These are phyloP conservation scores for Lachancea waltii DNA, from an alignment of 805 yeast species.

Conservation along the genomic window DNA sequence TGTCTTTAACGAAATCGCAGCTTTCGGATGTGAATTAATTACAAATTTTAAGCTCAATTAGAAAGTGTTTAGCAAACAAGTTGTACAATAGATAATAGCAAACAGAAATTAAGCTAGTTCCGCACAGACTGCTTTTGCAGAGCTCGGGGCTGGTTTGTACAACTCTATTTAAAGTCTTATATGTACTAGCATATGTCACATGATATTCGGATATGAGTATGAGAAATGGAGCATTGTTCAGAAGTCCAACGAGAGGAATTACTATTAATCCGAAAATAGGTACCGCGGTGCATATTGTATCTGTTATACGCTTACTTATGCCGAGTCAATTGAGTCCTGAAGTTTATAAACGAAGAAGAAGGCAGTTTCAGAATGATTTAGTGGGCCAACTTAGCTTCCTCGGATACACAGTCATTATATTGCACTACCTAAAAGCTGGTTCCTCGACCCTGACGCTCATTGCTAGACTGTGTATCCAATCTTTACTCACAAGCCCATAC, in stretches of 20 bases:
- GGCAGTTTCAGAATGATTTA: conserved; percentile 21
- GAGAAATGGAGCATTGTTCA: not conserved
- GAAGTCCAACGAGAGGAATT: no score
- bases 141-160: no score
- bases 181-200: not conserved
- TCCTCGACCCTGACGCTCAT: conserved; percentile 23
- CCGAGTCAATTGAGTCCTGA: not conserved
- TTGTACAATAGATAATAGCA: conserved; percentile 1
- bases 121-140: no score
- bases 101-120: no score
- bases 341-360: conserved; percentile 22
- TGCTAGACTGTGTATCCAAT: conserved; percentile 34
- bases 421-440: conserved; percentile 27
- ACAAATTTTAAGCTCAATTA: conserved; percentile 33
- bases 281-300: no score
- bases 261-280: no score
- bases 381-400: conserved; percentile 16
- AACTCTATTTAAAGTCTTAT: no score
- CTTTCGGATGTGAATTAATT: conserved; percentile 62
- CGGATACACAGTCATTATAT: conserved; percentile 21
- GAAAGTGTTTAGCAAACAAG: no score
- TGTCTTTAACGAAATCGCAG: conserved; percentile 62
- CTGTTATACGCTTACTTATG: not conserved
- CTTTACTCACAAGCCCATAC: conserved; percentile 38
- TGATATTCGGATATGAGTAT: not conserved